Percentiles rank a stretch among this genome's conserved stretches.
These are phyloP conservation scores for Dioscorea cayenensis DNA, from an alignment of 116 monocot genomes.

Conservation along the genomic window DNA sequence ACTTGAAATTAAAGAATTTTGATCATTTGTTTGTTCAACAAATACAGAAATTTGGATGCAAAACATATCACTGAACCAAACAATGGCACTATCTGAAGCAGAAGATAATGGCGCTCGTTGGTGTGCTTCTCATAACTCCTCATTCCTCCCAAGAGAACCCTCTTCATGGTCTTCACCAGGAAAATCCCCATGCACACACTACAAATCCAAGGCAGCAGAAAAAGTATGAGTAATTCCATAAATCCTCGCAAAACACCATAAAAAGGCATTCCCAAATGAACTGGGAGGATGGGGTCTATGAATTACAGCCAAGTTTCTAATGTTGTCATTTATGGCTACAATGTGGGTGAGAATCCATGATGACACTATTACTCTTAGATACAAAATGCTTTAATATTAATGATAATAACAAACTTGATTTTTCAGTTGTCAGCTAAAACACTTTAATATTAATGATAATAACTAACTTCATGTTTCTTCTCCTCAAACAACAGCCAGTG, in stretches of 20 bases:
- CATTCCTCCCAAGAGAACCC: slow-evolving; percentile 28
- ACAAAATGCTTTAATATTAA: too few species aligned
- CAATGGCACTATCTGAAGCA: slow-evolving; percentile 8
- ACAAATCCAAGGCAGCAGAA: slow-evolving; percentile 36
- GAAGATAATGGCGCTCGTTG: slow-evolving; percentile 32
- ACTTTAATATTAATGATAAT: too few species aligned
- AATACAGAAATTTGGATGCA: too few species aligned
- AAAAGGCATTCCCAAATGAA: slow-evolving; percentile 39
- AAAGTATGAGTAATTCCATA: slow-evolving; percentile 25
- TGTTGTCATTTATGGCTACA: slow-evolving; percentile 16
- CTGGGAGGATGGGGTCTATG: slow-evolving; percentile 31
- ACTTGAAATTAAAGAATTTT: too few species aligned
- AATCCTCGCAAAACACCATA: slow-evolving; percentile 36
- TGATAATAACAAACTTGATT: too few species aligned
- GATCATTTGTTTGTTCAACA: too few species aligned
- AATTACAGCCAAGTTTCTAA: slow-evolving; percentile 12
- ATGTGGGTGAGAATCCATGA: not conserved
- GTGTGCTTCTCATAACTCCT: slow-evolving; percentile 35
- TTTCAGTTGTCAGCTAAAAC: too few species aligned
- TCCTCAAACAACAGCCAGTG: too few species aligned
- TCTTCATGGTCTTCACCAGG: slow-evolving; percentile 52
- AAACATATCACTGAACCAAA: too few species aligned
- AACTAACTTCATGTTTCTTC: too few species aligned
- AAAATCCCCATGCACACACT: slow-evolving; percentile 38
- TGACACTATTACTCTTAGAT: not conserved